phyloP scores from a whole-genome alignment of 208 protist species.

The Acanthamoeba sp. region DNA sequence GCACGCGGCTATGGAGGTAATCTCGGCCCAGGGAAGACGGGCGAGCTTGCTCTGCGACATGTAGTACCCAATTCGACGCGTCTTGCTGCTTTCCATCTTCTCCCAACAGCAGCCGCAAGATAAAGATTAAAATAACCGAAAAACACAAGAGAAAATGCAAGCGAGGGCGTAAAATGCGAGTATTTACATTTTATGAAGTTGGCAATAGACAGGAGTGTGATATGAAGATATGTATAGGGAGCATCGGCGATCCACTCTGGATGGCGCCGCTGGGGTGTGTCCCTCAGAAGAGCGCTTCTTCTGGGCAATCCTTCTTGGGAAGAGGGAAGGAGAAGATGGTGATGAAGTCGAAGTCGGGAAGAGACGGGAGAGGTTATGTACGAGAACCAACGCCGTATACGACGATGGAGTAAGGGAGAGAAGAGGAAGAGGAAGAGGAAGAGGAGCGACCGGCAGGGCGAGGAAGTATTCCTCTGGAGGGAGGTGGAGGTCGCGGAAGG shows the following conservation, averaged over 20 bases:
- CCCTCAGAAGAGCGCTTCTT: constrained; percentile 71
- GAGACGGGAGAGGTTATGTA: background rate
- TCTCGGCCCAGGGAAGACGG: constrained; percentile 40
- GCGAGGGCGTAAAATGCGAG: too few relatives aligned
- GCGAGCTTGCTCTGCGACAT: constrained; percentile 55
- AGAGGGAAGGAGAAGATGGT: background rate
- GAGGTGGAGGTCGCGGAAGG: background rate
- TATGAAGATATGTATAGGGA: background rate
- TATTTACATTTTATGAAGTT: too few relatives aligned
- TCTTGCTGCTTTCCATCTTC: constrained; percentile 4
- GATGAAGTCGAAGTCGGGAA: background rate
- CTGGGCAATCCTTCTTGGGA: constrained; percentile 46
- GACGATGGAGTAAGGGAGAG: too few relatives aligned
- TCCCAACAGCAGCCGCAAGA: background rate
- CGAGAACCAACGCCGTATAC: background rate
- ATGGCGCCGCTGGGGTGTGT: background rate
- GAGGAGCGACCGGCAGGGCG: background rate
- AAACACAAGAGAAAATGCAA: too few relatives aligned
- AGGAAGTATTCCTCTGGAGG: constrained; percentile 33
- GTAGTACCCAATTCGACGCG: constrained; percentile 29
- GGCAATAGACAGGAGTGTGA: background rate
- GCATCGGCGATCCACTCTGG: background rate
- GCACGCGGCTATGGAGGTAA: background rate
- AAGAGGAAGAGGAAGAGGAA: background rate
- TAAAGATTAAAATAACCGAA: too few relatives aligned